Base-by-base conservation (phyloP, 2,329 filamentous ascomycete genomes). In the Pseudonectria buxi region DNA sequence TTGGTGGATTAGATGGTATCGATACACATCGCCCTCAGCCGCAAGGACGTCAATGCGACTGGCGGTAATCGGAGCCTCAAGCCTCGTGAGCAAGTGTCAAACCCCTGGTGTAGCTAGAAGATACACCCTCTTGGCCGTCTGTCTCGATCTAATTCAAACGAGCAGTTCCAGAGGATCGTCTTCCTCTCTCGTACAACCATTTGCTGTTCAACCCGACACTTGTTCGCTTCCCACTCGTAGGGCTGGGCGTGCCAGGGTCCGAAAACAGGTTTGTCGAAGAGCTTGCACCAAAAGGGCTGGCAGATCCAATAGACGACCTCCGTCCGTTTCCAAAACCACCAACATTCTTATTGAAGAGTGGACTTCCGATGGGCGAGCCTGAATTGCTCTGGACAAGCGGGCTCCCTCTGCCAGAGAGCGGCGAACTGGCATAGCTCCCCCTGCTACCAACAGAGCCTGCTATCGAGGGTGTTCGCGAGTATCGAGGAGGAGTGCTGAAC, bases 121-220 rank as follows among this genome's bases (percentile, higher is more conserved):
- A 22, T 22, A 9, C 18, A 9, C 5, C 18, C 18, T 22, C 9
- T 5, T 22, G 18, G 5, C 18, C 18, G 9, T 22, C 18, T 5
- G 9, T 22, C 11, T 10, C 25, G 14, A n/a, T 29, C 55, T 28
- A 64, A 31, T 59, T 54, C 32, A 54, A 47, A 61, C 65, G 69
- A 24, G 61, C 53, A 36, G 58, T 68, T 10, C 67, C 58, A 33
- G 71, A 68, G 47, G 72, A 65, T 57, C 78, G 58, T 57, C 79
- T 67, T 51, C 84, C 83, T 63, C 81, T 86, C 61, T 95, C 87
- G 56, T 95, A 96, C 41, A 95, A 62, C 90, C 90, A 96, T 65
- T 92, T 94, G 65, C 80, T 95, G 62, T 90, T 95, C 55, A 95
- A 56, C 1, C 80, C 79, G 34, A 94, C 78, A 46, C 78, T 88